Evolutionary conservation across 345 rosid species (phyloP).

Genomic region (Melaleuca alternifolia): DNA sequence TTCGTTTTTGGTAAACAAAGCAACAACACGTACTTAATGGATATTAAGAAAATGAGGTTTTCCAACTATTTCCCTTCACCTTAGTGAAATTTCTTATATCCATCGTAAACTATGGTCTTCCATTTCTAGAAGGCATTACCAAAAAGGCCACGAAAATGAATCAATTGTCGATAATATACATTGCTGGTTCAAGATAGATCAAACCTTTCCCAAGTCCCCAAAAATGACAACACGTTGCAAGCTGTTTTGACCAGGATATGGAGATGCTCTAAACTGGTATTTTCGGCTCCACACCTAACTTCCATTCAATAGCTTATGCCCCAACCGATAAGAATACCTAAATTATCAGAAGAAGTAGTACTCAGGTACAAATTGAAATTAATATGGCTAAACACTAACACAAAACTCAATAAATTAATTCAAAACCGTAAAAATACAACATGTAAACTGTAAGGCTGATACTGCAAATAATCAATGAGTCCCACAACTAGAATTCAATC

Average conservation of each 20-base stretch:
- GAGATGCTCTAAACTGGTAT: constrained; percentile 56
- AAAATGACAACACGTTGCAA: constrained; percentile 70
- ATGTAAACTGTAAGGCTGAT: too few species aligned
- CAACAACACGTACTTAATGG: too few species aligned
- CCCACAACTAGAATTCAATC: too few species aligned
- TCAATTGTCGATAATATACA: neutral
- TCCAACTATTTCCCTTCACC: too few species aligned
- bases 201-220: constrained; percentile 53
- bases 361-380: too few species aligned
- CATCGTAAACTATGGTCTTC: too few species aligned
- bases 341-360: neutral
- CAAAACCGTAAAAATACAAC: neutral
- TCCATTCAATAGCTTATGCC: constrained; percentile 13
- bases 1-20: too few species aligned
- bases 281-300: constrained; percentile 11
- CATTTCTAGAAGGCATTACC: too few species aligned
- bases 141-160: too few species aligned
- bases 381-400: neutral
- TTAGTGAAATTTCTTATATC: too few species aligned
- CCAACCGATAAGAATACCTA: constrained; percentile 22
- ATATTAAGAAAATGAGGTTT: too few species aligned
- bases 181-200: neutral
- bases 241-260: constrained; percentile 85
- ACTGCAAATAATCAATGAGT: too few species aligned
- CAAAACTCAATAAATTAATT: neutral